These are phyloP conservation scores for Vitis hybrid DNA, from an alignment of 177 flowering plant species.

Conservation along the genomic window DNA sequence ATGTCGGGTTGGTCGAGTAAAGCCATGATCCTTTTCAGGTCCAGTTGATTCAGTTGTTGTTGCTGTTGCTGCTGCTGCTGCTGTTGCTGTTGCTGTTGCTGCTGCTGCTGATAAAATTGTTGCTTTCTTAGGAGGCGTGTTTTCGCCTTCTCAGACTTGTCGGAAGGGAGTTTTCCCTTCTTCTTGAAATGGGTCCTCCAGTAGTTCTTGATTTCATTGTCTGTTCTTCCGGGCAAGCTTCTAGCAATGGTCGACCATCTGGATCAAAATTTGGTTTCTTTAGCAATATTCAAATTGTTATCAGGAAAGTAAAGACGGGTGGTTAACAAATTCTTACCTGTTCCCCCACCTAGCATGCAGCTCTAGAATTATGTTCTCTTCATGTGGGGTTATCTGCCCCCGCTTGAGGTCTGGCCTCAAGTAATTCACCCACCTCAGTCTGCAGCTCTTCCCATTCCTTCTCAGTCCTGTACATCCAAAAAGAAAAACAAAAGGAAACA, in stretches of 20 bases:
- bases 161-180: conserved; percentile 37
- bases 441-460: conserved; percentile 81
- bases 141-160: conserved; percentile 38
- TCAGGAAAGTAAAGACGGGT: background rate
- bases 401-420: conserved; percentile 85
- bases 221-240: conserved; percentile 85
- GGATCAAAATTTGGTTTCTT: background rate
- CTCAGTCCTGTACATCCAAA: conserved; percentile 48
- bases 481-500: background rate
- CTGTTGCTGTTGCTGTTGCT: conserved; percentile 34
- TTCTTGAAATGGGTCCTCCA: conserved; percentile 95
- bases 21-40: conserved; percentile 42
- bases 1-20: conserved; percentile 41
- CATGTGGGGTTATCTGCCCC: conserved; percentile 79
- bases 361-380: conserved; percentile 67
- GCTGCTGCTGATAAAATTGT: conserved; percentile 46
- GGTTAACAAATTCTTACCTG: conserved; percentile 38
- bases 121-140: conserved; percentile 43
- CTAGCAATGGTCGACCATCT: conserved; percentile 92
- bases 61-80: conserved; percentile 32
- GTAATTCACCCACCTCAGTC: conserved; percentile 88
- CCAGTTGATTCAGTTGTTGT: conserved; percentile 31
- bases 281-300: background rate
- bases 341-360: conserved; percentile 83
- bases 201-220: conserved; percentile 87